Percentiles rank a stretch among this genome's conserved stretches.
Conservation (phyloP, 768 basidiomycete genomes). For the Mycena crocata region DNA sequence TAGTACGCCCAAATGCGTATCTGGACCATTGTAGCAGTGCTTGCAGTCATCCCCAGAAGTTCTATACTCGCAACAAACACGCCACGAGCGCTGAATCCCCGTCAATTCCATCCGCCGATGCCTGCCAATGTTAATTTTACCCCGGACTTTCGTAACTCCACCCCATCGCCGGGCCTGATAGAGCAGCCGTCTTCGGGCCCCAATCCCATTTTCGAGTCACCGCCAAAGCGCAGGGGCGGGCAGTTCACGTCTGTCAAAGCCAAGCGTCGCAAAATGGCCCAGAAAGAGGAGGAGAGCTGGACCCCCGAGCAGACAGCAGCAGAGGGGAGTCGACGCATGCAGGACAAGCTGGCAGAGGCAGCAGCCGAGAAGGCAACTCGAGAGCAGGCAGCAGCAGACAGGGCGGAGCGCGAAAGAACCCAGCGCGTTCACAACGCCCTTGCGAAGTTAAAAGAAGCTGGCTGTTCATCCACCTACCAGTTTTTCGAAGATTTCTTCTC, state of each 20-base stretch:
- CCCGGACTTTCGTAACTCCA: neutral
- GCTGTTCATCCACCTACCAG: slow-evolving; percentile 6
- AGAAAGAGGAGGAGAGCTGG: neutral
- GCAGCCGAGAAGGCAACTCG: neutral
- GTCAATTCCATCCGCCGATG: neutral
- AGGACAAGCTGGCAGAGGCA: neutral
- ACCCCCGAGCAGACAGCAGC: slow-evolving; percentile 6
- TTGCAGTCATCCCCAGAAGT: neutral
- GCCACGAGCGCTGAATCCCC: neutral
- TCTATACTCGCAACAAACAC: neutral
- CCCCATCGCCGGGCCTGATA: neutral
- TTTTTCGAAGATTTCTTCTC: slow-evolving; percentile 18
- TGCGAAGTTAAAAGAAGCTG: neutral
- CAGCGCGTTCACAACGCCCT: neutral
- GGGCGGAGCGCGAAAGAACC: neutral
- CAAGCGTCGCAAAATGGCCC: neutral
- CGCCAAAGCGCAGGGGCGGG: neutral
- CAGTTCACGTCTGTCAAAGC: neutral
- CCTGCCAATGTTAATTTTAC: neutral
- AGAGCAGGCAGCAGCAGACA: neutral
- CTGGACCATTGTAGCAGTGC: neutral
- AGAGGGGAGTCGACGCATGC: slow-evolving; percentile 2
- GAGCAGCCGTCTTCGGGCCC: slow-evolving; percentile 4
- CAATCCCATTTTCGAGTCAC: neutral
- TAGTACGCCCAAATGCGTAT: neutral